Conservation (phyloP, 2,329 filamentous ascomycete species). For the Colletotrichum cuscutae region DNA sequence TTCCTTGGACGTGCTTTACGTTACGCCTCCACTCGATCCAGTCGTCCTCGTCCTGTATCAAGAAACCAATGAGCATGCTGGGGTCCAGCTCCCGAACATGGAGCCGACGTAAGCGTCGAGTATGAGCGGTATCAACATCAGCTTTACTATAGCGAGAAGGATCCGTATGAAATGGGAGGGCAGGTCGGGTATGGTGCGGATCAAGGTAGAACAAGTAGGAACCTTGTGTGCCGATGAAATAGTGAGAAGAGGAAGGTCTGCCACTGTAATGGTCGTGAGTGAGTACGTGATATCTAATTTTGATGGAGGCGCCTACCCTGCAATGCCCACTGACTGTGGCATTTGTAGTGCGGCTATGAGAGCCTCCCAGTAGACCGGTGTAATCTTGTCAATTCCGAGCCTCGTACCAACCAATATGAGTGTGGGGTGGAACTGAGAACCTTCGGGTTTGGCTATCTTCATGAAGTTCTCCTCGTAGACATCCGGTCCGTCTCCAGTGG, state of each 20-base stretch:
- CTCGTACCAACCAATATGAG: constrained; percentile 89
- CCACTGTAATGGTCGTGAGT: constrained; percentile 65
- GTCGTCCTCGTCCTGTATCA: constrained; percentile 84
- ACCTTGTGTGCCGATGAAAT: constrained; percentile 71
- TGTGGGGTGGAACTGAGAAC: constrained; percentile 79
- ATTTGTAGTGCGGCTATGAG: constrained; percentile 86
- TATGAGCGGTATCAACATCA: constrained; percentile 88
- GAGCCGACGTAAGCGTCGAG: constrained; percentile 82
- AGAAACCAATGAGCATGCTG: constrained; percentile 95
- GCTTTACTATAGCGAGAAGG: constrained; percentile 70
- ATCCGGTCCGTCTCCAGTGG: constrained; percentile 89
- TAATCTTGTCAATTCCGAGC: constrained; percentile 93
- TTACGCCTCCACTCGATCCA: constrained; percentile 84
- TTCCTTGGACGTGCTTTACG: constrained; percentile 81
- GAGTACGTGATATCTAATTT: not conserved
- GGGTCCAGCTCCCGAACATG: constrained; percentile 95
- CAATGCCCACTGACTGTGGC: constrained; percentile 94
- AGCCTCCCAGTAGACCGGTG: constrained; percentile 94
- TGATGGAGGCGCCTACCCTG: constrained; percentile 71
- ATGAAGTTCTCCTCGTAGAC: constrained; percentile 93
- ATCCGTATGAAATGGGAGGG: constrained; percentile 72
- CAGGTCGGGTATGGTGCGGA: constrained; percentile 85
- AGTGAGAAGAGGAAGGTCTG: constrained; percentile 86
- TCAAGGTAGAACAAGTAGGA: constrained; percentile 93
- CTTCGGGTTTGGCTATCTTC: constrained; percentile 76